These are phyloP conservation scores for Vitis labrusca DNA, from an alignment of 164 flowering plant species.

Conservation along the genomic window DNA sequence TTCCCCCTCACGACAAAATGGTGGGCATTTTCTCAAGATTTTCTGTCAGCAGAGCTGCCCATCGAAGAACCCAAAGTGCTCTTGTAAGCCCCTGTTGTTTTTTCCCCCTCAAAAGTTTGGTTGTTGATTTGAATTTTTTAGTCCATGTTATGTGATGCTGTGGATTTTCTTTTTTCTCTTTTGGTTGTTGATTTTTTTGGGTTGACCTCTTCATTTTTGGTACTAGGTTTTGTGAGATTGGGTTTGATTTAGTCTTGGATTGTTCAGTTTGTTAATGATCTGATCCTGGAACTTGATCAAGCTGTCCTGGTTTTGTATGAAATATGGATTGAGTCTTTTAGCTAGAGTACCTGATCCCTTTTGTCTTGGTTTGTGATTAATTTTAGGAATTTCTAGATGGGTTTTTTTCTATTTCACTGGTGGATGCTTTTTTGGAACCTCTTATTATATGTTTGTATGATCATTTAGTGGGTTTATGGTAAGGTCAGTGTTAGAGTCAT, in stretches of 20 bases:
- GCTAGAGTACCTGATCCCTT: not conserved
- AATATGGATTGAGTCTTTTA: not conserved
- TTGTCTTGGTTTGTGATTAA: not conserved
- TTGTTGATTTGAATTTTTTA: not conserved
- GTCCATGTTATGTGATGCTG: not conserved
- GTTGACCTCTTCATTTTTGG: not conserved
- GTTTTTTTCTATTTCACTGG: not conserved
- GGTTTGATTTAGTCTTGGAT: constrained; percentile 11
- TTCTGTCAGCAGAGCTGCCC: constrained; percentile 49
- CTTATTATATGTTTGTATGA: no score
- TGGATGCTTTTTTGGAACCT: no score
- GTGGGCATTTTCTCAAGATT: constrained; percentile 87
- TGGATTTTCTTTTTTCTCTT: not conserved
- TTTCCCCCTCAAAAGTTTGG: not conserved
- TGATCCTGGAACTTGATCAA: not conserved
- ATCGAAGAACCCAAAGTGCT: constrained; percentile 77
- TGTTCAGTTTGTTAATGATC: constrained; percentile 1
- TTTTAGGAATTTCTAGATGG: not conserved
- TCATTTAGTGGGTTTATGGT: no score
- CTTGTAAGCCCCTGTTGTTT: constrained; percentile 40
- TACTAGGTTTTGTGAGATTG: not conserved
- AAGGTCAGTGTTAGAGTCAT: no score
- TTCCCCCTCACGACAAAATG: constrained; percentile 29
- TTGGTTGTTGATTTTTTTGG: not conserved
- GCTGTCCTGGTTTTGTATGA: not conserved